Evolutionary conservation across 2,329 filamentous ascomycete genomes (phyloP), one percentile per base, ranked within the genome.

Genomic region (Aspergillus neoniger): DNA sequence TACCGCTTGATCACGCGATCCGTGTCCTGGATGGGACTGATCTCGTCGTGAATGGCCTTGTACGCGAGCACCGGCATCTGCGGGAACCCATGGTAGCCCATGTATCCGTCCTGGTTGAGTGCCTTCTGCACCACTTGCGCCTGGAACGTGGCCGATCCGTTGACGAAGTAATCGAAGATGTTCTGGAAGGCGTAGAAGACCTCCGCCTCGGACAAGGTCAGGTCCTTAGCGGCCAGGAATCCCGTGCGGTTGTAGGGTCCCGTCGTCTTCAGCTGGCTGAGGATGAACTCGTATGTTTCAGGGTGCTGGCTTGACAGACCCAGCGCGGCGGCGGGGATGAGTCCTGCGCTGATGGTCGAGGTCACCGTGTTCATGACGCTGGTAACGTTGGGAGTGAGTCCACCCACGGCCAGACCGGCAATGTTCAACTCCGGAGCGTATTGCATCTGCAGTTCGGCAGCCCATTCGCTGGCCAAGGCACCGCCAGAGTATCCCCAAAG

Each of bases 1-100:
- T 63, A 63, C 17, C 39, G 15, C 8, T 65, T 47, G 1, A 75
- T 61, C 53, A 74, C 47, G 1, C 48, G 58, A 61, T 74, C 70
- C 3, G 70, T 72, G 41, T 72, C 68, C 5, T 53, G 59, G 0
- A 72, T 57, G 2, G 68, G 62, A 41, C 66, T 69, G 14, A 76
- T 63, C 55, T 75, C 70, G 57, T 76, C 73, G 1, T 64, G 59
- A 9, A 68, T 63, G 3, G 73, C 69, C 50, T 76, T 73, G 57
- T 76, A 75, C 5, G 69, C 61, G 43, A 70, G 75, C 4, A 63
- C 5, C 0, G 59, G 62, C 28, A 49, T 25, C 21, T 36, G 57
- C 0, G 62, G 62, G 19, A 57, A 51, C n/a, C 56, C 62, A 5
- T 56, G 56, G 9, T 63, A 19, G 2, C 66, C 66, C 65, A 68